Conservation (phyloP, 2,329 filamentous ascomycete species). For the Diaporthe nobilis region DNA sequence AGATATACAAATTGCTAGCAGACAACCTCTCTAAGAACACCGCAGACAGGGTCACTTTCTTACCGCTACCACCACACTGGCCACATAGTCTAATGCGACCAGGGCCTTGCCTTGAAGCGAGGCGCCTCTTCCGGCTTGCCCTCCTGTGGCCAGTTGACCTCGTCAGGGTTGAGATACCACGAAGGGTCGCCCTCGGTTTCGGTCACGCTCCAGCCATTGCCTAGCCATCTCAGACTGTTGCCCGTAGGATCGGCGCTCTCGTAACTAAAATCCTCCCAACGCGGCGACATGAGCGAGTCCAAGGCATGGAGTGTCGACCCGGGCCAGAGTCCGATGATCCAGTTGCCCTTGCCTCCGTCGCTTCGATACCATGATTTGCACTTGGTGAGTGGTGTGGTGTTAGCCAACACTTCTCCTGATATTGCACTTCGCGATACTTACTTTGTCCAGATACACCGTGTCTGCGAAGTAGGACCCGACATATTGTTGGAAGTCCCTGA, state of each 20-base stretch:
- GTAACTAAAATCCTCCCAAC: constrained; percentile 63
- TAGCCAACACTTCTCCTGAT: not conserved
- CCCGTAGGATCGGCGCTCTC: constrained; percentile 50
- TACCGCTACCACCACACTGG: not conserved
- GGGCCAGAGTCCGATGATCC: constrained; percentile 60
- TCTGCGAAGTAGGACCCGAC: constrained; percentile 62
- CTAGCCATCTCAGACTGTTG: constrained; percentile 57
- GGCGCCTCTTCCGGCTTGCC: constrained; percentile 55
- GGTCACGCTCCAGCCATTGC: constrained; percentile 58
- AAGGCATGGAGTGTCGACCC: constrained; percentile 60
- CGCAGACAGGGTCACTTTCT: not conserved
- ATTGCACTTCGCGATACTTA: not conserved
- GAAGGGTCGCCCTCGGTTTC: constrained; percentile 54
- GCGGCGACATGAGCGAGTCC: constrained; percentile 57
- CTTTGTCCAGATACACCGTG: constrained; percentile 61
- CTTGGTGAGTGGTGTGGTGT: not conserved
- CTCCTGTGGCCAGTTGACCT: constrained; percentile 54
- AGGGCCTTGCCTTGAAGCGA: constrained; percentile 53
- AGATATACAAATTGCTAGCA: not conserved
- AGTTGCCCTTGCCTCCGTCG: constrained; percentile 55
- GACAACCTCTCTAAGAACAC: not conserved
- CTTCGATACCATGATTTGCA: constrained; percentile 70
- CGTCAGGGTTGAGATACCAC: constrained; percentile 57
- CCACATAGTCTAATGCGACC: constrained; percentile 50
- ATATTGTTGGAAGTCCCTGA: constrained; percentile 63